Conservation (phyloP, 108 stramenopile genomes). For the Mediolabrus comicus region DNA sequence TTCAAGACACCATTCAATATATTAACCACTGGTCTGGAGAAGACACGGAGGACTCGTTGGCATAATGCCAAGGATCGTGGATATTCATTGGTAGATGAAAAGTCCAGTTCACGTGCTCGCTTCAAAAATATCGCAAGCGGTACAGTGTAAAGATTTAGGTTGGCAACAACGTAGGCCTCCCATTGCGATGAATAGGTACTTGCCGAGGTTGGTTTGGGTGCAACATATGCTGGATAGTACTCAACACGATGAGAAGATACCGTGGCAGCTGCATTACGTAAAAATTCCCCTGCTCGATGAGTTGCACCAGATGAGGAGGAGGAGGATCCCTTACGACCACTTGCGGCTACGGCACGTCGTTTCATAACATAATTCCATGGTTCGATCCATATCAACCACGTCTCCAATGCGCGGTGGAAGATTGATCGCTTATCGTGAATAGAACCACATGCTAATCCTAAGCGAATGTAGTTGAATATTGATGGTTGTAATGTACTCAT, state of each 20-base stretch:
- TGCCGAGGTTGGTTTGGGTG: constrained; percentile 53
- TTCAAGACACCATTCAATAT: constrained; percentile 58
- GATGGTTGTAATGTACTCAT: constrained; percentile 63
- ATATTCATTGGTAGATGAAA: constrained; percentile 60
- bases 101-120: constrained; percentile 88
- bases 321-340: not conserved
- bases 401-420: constrained; percentile 75
- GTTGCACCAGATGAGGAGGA: not conserved
- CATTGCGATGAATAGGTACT: constrained; percentile 64
- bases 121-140: constrained; percentile 87
- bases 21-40: constrained; percentile 59
- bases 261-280: constrained; percentile 39
- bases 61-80: constrained; percentile 52
- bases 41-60: constrained; percentile 76
- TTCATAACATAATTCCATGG: constrained; percentile 75
- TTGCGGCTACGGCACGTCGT: constrained; percentile 7
- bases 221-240: constrained; percentile 29
- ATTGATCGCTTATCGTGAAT: constrained; percentile 60
- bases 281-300: constrained; percentile 16
- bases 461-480: constrained; percentile 70
- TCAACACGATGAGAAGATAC: constrained; percentile 24
- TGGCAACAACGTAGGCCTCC: constrained; percentile 83
- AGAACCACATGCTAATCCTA: constrained; percentile 69
- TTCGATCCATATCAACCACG: constrained; percentile 85
- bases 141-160: constrained; percentile 74